These are phyloP conservation scores for Pseudogymnoascus sp. DNA, from an alignment of 2,329 filamentous ascomycete species.

Conservation along the genomic window DNA sequence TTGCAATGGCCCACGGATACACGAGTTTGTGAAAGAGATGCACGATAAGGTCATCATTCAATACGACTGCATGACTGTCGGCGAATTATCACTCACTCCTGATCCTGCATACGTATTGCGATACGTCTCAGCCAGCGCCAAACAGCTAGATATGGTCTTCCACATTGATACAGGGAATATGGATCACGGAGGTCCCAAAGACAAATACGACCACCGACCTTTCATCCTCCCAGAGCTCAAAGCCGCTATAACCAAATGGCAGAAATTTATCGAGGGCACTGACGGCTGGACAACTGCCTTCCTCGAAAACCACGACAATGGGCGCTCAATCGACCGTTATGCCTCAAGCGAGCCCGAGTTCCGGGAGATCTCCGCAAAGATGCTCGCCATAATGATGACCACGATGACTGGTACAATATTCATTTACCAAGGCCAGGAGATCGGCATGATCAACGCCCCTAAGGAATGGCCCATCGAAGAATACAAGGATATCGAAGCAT, in stretches of 20 bases:
- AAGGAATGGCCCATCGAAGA: constrained; percentile 40
- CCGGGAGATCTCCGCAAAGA: constrained; percentile 34
- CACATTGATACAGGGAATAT: constrained; percentile 50
- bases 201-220: constrained; percentile 37
- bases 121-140: constrained; percentile 49
- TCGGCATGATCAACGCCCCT: constrained; percentile 51
- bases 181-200: constrained; percentile 48
- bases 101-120: constrained; percentile 47
- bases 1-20: constrained; percentile 60
- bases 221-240: constrained; percentile 43
- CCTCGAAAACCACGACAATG: constrained; percentile 56
- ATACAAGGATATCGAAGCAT: constrained; percentile 41
- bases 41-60: constrained; percentile 44
- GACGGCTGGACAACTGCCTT: constrained; percentile 53
- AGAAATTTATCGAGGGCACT: constrained; percentile 41
- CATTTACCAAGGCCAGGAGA: constrained; percentile 51
- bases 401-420: constrained; percentile 47
- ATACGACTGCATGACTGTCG: constrained; percentile 62
- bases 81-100: constrained; percentile 57
- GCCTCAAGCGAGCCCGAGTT: constrained; percentile 18
- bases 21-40: constrained; percentile 61
- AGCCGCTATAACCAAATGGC: constrained; percentile 39
- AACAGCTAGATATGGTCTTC: constrained; percentile 62
- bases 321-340: constrained; percentile 45
- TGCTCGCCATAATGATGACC: constrained; percentile 42